These are phyloP conservation scores for Beta lomatogona DNA, from an alignment of 179 eudicot species.

Conservation along the genomic window DNA sequence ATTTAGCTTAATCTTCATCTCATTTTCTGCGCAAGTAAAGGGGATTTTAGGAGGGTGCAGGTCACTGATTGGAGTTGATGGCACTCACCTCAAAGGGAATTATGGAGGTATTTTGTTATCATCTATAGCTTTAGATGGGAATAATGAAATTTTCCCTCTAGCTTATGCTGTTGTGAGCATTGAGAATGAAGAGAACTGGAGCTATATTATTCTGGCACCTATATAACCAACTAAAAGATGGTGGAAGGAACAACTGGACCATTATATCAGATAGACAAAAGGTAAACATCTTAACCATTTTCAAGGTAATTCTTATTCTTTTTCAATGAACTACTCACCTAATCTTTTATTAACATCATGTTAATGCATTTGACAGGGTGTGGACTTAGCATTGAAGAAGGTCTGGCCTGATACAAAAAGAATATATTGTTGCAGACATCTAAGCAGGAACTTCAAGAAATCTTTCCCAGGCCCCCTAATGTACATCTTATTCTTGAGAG, in stretches of 20 bases:
- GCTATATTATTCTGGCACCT: no score
- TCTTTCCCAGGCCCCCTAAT: background rate
- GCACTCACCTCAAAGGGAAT: background rate
- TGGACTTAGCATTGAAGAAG: background rate
- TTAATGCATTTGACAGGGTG: background rate
- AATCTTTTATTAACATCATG: background rate
- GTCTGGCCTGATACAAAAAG: background rate
- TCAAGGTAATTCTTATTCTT: no score
- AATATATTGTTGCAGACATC: background rate
- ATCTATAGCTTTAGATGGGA: background rate
- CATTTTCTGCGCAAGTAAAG: no score
- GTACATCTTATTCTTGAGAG: background rate
- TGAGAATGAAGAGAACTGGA: background rate
- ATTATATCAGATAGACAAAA: background rate
- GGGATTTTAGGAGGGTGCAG: background rate
- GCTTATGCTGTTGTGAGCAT: background rate
- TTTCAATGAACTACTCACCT: no score
- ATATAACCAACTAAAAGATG: background rate
- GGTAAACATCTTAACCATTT: no score
- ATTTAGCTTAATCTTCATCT: background rate
- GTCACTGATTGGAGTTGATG: background rate
- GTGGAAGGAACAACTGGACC: background rate
- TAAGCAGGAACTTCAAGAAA: background rate
- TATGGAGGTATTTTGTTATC: background rate
- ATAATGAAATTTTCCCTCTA: background rate